These are phyloP conservation scores for Sporothrix brasiliensis DNA, from an alignment of 2,329 filamentous ascomycete genomes.

Conservation along the genomic window DNA sequence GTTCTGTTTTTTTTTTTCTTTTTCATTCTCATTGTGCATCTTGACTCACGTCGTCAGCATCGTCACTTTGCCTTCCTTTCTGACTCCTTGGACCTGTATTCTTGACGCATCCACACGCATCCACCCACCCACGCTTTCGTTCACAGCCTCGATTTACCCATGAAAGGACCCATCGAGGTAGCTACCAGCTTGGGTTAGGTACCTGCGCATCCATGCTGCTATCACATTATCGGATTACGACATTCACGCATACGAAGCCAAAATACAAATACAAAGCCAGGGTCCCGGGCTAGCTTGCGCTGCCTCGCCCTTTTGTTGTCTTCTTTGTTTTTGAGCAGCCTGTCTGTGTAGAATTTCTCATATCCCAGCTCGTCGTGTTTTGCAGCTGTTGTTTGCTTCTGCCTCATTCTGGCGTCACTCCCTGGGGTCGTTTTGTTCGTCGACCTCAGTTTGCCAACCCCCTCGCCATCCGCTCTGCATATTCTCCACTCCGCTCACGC, in stretches of 20 bases:
- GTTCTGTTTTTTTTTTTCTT: not conserved
- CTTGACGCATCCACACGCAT: conserved; percentile 4
- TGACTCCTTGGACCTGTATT: not conserved
- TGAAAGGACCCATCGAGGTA: conserved; percentile 13
- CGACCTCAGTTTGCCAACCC: not conserved
- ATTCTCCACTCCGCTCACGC: conserved; percentile 19
- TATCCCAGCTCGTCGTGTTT: not conserved
- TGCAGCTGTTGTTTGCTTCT: not conserved
- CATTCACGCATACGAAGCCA: conserved; percentile 10
- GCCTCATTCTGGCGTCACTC: not conserved
- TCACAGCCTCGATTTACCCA: conserved; percentile 22
- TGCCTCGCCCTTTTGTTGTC: not conserved
- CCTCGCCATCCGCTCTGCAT: conserved; percentile 19
- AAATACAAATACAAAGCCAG: conserved; percentile 27
- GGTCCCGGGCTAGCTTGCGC: conserved; percentile 20
- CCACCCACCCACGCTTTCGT: not conserved
- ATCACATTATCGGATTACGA: conserved; percentile 27
- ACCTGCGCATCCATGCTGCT: conserved; percentile 24
- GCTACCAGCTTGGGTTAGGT: conserved; percentile 23
- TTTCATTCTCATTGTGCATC: not conserved
- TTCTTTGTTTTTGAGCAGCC: not conserved
- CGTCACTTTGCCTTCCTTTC: conserved; percentile 1
- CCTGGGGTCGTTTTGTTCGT: not conserved
- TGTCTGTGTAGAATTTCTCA: not conserved
- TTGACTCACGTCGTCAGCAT: conserved; percentile 22